A percentile compares a stretch with the other conserved stretches of the same genome.
These are phyloP conservation scores for Capsicum rhomboideum DNA, from an alignment of 257 asterid genomes.

Conservation along the genomic window DNA sequence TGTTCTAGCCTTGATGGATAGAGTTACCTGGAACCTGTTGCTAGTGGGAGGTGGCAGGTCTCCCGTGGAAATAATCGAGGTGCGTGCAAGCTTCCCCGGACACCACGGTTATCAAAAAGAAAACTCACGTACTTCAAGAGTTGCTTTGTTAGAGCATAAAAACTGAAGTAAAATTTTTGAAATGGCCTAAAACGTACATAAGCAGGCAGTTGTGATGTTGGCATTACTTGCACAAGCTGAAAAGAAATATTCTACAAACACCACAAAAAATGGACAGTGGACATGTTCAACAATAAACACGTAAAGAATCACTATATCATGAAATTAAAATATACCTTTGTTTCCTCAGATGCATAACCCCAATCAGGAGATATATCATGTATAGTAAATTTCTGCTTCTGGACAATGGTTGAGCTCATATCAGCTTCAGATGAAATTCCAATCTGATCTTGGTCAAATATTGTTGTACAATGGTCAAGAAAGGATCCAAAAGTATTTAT, in stretches of 20 bases:
- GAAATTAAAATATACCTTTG: conserved; percentile 49
- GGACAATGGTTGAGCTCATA: conserved; percentile 41
- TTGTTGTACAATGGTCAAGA: conserved; percentile 30
- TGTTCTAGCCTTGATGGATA: too few relatives aligned
- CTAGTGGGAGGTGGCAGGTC: too few relatives aligned
- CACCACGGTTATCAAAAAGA: too few relatives aligned
- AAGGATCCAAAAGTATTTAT: conserved; percentile 26
- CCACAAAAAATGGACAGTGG: not conserved
- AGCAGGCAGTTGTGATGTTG: not conserved
- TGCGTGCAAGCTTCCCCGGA: too few relatives aligned
- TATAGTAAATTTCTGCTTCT: conserved; percentile 70
- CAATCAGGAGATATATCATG: conserved; percentile 88
- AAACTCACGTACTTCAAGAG: not conserved
- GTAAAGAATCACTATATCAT: not conserved
- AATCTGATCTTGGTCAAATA: conserved; percentile 46
- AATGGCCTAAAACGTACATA: not conserved
- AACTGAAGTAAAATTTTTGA: not conserved
- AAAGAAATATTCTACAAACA: not conserved
- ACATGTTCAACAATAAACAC: not conserved
- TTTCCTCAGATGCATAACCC: conserved; percentile 68
- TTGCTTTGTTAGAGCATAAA: not conserved
- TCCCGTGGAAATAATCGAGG: too few relatives aligned
- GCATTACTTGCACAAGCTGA: not conserved
- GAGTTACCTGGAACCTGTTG: too few relatives aligned
- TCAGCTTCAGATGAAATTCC: conserved; percentile 41